These are phyloP conservation scores for Lasiodiplodia sp. DNA, from an alignment of 2,329 filamentous ascomycete species.

Conservation along the genomic window DNA sequence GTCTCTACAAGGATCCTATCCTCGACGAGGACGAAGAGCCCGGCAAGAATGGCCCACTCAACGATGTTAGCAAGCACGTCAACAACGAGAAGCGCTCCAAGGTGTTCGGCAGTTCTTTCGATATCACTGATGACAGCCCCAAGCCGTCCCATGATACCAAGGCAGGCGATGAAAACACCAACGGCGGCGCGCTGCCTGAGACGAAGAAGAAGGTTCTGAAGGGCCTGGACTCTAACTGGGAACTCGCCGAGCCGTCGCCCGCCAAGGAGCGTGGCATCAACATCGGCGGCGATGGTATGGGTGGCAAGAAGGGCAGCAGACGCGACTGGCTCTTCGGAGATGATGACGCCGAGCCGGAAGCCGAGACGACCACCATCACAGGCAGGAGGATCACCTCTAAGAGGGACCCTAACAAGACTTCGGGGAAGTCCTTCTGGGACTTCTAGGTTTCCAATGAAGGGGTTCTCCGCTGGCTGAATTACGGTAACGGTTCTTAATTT, in stretches of 20 bases:
- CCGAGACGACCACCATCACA: slow-evolving; percentile 27
- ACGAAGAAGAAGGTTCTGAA: slow-evolving; percentile 35
- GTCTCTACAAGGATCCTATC: slow-evolving; percentile 80
- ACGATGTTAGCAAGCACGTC: slow-evolving; percentile 74
- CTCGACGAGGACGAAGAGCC: slow-evolving; percentile 63
- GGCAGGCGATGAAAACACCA: slow-evolving; percentile 45
- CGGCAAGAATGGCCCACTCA: slow-evolving; percentile 56
- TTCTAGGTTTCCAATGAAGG: slow-evolving; percentile 33
- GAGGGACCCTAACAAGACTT: slow-evolving; percentile 3
- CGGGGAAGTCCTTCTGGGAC: slow-evolving; percentile 41
- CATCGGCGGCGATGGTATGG: slow-evolving; percentile 51
- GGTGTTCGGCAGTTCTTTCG: slow-evolving; percentile 80
- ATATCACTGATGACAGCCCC: slow-evolving; percentile 73
- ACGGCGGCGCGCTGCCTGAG: slow-evolving; percentile 35
- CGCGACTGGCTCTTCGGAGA: slow-evolving; percentile 53
- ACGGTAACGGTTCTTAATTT: neutral
- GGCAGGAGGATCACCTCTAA: slow-evolving; percentile 28
- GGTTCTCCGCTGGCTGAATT: neutral
- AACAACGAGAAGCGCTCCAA: slow-evolving; percentile 77
- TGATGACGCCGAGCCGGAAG: slow-evolving; percentile 39
- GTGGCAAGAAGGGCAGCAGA: slow-evolving; percentile 44
- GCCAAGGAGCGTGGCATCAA: slow-evolving; percentile 45
- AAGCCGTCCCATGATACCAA: slow-evolving; percentile 40
- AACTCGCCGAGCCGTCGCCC: slow-evolving; percentile 45
- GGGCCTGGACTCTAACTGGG: slow-evolving; percentile 69